A percentile compares a stretch with the other conserved stretches of the same genome.
Evolutionary conservation across 305 asterid genomes (phyloP).

Genomic region (Fraxinus nigra): DNA sequence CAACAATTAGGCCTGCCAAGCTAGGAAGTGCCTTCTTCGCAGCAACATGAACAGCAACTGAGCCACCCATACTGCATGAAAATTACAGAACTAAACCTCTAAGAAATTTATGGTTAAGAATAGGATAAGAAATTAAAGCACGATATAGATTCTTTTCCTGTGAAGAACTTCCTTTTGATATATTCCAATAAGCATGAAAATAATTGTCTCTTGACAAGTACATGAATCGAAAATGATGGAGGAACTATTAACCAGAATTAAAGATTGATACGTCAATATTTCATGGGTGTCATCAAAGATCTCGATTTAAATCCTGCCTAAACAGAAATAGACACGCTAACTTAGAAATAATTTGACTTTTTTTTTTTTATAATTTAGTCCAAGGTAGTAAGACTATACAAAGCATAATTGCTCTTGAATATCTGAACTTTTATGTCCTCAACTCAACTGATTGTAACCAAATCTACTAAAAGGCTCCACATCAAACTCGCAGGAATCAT

Average conservation of each 20-base stretch:
- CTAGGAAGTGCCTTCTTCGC: slow-evolving; percentile 75
- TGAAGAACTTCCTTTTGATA: background rate
- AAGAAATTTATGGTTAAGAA: background rate
- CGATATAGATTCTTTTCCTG: background rate
- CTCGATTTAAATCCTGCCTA: slow-evolving; percentile 11
- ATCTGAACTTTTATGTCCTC: background rate
- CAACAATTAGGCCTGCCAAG: slow-evolving; percentile 82
- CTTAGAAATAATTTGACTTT: background rate
- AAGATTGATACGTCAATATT: background rate
- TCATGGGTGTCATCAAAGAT: background rate
- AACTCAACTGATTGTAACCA: slow-evolving; percentile 9
- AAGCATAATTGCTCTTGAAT: background rate
- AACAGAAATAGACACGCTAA: background rate
- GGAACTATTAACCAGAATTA: background rate
- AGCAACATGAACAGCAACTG: slow-evolving; percentile 84
- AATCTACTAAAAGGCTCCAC: background rate
- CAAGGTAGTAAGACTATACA: background rate
- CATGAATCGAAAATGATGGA: slow-evolving; percentile 2
- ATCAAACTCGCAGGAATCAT: slow-evolving; percentile 1
- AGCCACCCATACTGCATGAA: slow-evolving; percentile 84
- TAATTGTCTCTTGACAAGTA: background rate
- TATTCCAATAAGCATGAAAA: background rate
- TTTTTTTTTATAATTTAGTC: background rate
- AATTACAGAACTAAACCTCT: slow-evolving; percentile 14
- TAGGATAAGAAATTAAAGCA: background rate